Conservation (phyloP, 1,139 yeast genomes). For the Magnusiomyces sp. region DNA sequence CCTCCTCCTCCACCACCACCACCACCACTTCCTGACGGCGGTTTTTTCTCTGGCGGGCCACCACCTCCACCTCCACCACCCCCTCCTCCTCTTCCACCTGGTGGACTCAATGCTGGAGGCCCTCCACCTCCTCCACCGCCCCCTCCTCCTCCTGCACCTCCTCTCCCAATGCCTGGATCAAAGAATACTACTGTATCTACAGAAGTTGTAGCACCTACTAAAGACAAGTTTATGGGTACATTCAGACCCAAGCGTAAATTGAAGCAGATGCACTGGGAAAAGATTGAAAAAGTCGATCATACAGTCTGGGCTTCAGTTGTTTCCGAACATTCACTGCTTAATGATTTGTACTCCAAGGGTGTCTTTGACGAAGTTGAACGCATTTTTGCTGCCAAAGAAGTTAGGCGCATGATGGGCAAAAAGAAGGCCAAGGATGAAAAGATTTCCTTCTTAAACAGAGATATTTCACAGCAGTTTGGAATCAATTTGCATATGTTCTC, state of each 20-base stretch:
- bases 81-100: conserved; percentile 26
- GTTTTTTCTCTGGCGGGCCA: conserved; percentile 12
- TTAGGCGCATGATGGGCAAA: conserved; percentile 33
- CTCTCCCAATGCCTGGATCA: conserved; percentile 16
- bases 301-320: conserved; percentile 73
- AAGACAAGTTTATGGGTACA: conserved; percentile 19
- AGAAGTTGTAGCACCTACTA: conserved; percentile 18
- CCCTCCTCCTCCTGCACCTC: conserved; percentile 21
- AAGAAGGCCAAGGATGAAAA: conserved; percentile 37
- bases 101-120: conserved; percentile 9
- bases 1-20: conserved; percentile 33
- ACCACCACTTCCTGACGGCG: conserved; percentile 16
- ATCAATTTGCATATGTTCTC: conserved; percentile 82
- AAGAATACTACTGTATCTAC: conserved; percentile 19
- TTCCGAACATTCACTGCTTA: conserved; percentile 41
- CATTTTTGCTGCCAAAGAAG: conserved; percentile 60
- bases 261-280: conserved; percentile 96
- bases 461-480: conserved; percentile 84
- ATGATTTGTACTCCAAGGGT: conserved; percentile 57
- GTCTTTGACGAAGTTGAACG: conserved; percentile 69
- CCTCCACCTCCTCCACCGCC: conserved; percentile 19
- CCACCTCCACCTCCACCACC: conserved; percentile 29
- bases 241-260: conserved; percentile 53
- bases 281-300: conserved; percentile 51
- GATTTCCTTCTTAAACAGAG: conserved; percentile 62